phyloP scores from a whole-genome alignment of 2,329 filamentous ascomycete genomes.

The Parasarocladium wereldwijsianum region DNA sequence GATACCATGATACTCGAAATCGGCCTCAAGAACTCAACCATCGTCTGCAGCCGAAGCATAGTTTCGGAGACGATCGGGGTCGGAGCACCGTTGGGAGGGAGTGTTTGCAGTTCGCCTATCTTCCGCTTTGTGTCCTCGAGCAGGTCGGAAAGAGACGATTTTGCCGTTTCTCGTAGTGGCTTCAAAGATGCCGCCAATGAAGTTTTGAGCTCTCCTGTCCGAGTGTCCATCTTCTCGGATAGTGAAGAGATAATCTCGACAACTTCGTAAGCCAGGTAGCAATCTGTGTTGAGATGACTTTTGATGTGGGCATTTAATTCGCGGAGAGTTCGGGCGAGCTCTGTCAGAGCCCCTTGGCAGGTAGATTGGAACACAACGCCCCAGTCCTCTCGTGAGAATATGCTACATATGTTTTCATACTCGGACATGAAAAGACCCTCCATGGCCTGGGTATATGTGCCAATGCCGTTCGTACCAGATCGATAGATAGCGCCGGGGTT shows the following conservation, averaged over 20 bases:
- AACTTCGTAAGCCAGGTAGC: conserved; percentile 89
- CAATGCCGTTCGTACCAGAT: conserved; percentile 79
- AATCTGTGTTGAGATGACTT: conserved; percentile 73
- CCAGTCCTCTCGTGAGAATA: conserved; percentile 81
- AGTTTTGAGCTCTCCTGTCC: conserved; percentile 73
- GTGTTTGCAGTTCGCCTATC: conserved; percentile 45
- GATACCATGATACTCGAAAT: conserved; percentile 85
- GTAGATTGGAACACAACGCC: conserved; percentile 63
- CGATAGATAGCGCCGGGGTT: conserved; percentile 72
- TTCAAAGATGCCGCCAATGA: conserved; percentile 74
- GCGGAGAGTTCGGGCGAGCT: conserved; percentile 71
- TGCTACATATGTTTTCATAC: conserved; percentile 75
- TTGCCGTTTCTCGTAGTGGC: conserved; percentile 83
- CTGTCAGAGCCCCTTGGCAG: conserved; percentile 61
- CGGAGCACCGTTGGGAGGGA: conserved; percentile 67
- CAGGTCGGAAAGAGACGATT: conserved; percentile 67
- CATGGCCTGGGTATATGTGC: conserved; percentile 74
- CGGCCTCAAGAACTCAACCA: conserved; percentile 75
- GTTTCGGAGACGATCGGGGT: conserved; percentile 68
- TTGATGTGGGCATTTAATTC: conserved; percentile 88
- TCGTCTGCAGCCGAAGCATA: conserved; percentile 72
- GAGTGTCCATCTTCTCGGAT: conserved; percentile 63
- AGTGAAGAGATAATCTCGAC: conserved; percentile 76
- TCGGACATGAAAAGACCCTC: conserved; percentile 79
- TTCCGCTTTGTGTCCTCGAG: conserved; percentile 69